Percentiles rank a stretch among this genome's conserved stretches.
These are phyloP conservation scores for Rhipidocladum racemiflorum DNA, from an alignment of 176 grass and related monocot species.

Conservation along the genomic window DNA sequence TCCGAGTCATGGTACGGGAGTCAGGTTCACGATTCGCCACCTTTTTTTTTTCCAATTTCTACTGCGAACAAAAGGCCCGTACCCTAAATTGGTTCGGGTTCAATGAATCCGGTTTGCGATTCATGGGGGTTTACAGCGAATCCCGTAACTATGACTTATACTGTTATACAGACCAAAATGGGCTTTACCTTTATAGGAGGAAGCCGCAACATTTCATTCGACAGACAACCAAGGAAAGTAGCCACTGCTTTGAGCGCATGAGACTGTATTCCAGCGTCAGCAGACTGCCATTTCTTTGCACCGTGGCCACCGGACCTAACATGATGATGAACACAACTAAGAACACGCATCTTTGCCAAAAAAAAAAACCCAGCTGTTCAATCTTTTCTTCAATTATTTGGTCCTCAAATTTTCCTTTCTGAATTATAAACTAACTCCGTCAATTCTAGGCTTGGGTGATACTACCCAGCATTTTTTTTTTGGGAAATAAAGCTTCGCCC, in stretches of 20 bases:
- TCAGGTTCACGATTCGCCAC: no score
- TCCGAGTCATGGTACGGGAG: no score
- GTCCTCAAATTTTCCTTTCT: not conserved
- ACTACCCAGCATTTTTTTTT: no score
- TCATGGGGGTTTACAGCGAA: no score
- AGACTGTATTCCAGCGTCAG: slow-evolving; percentile 57
- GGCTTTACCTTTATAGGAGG: slow-evolving; percentile 55
- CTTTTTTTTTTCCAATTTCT: no score
- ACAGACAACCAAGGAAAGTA: slow-evolving; percentile 41
- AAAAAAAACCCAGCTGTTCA: not conserved
- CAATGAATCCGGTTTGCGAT: no score
- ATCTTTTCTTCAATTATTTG: not conserved
- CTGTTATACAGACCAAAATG: not conserved
- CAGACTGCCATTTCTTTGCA: slow-evolving; percentile 59
- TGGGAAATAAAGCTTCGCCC: no score
- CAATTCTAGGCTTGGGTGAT: no score
- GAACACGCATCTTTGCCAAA: not conserved
- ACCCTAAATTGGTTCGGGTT: no score
- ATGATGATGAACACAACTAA: not conserved
- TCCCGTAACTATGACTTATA: not conserved
- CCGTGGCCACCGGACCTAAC: slow-evolving; percentile 44
- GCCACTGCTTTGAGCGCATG: slow-evolving; percentile 52
- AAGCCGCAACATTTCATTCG: slow-evolving; percentile 36
- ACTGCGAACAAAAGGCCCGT: no score
- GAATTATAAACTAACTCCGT: no score